Base-by-base conservation (phyloP, 768 basidiomycete genomes). In the Amanita fuliginea region DNA sequence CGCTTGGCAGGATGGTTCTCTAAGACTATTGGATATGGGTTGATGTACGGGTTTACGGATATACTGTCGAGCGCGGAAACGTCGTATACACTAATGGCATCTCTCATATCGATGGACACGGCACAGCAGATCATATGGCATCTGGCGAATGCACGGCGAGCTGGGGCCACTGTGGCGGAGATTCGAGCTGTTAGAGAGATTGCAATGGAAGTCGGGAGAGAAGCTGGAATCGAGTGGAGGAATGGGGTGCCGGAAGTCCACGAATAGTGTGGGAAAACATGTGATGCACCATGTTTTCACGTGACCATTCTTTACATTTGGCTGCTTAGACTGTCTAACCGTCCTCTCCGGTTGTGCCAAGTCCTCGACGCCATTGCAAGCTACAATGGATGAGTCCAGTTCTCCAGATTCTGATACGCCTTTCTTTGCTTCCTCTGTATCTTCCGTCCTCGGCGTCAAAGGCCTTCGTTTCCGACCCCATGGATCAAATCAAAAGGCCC, bases 121-220 rank as follows among this genome's bases (percentile, higher is more conserved):
- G 79, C 81, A 0, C 73, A 67, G 34, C 83, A 85, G 57, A 75
- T 80, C 26, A 63, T 54, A n/a, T 85, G 83, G 82, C 83, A 84
- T 56, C 64, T 84, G 19, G 65, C 68, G 10, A 76, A 76, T 13
- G 80, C 81, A 2, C 65, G 68, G 36, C 66, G 78, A 46, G 67
- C 69, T 39, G 80, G 80, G 3, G 81, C 80, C 9, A 74, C 68
- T 2, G 50, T 65, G 14, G 76, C 74, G 13, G 72, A 83, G 55
- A 70, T 72, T 5, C 63, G 62, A 35, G 80, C 79, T 2, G 76
- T 80, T 6, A 66, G 83, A 18, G 56, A 67, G 36, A 78, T 82
- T 39, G 66, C 78, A 13, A 74, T 84, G 33, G 67, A 71, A 39
- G 70, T 78, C 7, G 73, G 74, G 3, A 59, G 60, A 9, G 61